Conservation (phyloP, 495 filamentous ascomycete genomes). For the Jackrogersella minutella region DNA sequence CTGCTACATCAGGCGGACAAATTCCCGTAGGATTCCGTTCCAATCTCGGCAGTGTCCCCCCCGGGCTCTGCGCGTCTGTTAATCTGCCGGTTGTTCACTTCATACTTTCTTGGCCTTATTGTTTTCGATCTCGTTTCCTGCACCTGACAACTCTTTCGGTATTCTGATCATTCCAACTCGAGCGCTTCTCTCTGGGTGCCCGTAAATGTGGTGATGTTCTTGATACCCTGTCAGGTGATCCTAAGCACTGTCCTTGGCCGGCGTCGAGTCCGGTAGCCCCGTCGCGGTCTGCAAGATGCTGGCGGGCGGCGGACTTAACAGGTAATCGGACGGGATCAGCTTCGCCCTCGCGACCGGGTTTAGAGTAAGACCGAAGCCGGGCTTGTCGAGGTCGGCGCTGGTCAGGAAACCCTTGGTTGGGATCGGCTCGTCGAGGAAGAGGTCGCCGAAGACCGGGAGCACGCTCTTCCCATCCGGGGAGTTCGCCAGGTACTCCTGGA, state of each 20-base stretch:
- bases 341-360: conserved; percentile 76
- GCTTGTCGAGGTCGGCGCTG: conserved; percentile 81
- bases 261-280: conserved; percentile 31
- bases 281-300: conserved; percentile 60
- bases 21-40: conserved; percentile 32
- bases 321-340: conserved; percentile 73
- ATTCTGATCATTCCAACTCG: conserved; percentile 14
- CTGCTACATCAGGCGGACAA: conserved; percentile 21
- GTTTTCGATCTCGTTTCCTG: conserved; percentile 8
- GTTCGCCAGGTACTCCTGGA: conserved; percentile 94
- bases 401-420: conserved; percentile 82
- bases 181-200: conserved; percentile 7
- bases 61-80: conserved; percentile 30
- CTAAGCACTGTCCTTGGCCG: conserved; percentile 29
- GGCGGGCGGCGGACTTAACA: conserved; percentile 76
- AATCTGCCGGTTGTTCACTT: conserved; percentile 38
- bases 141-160: conserved; percentile 13
- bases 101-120: conserved; percentile 16
- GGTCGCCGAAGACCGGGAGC: conserved; percentile 86
- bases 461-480: conserved; percentile 89
- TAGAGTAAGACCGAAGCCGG: conserved; percentile 86
- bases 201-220: conserved; percentile 33
- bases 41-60: conserved; percentile 26
- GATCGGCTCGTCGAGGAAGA: conserved; percentile 91
- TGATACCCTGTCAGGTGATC: conserved; percentile 32